Base-by-base conservation (phyloP, 768 basidiomycete genomes). In the Russula griseocarnosa region DNA sequence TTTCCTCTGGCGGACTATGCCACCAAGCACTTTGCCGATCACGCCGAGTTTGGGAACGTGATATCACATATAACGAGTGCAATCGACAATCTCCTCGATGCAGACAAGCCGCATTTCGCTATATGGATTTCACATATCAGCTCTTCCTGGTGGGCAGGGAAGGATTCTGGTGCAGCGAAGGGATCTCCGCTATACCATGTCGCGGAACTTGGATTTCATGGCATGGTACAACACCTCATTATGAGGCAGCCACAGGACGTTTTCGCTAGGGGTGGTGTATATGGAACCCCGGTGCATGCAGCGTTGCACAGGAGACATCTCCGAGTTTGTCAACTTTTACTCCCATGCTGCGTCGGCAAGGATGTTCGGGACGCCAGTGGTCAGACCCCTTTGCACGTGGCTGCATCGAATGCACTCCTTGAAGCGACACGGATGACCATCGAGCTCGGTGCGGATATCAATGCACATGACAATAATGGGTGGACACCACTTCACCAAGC, bases 71-170 rank as follows among this genome's bases (percentile, higher is more conserved):
- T 55, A 18, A 40, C 14, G 3, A 18, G 26, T 26, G 54, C 24
- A n/a, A 26, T 55, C 8, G 54, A 38, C 16, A 3, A 40, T 6
- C 54, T 55, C n/a, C 24, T 55, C n/a, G 36, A 55, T 16, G 16
- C n/a, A 24, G 54, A 40, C 16, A 55, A 40, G 14, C 38, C 54
- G 1, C 54, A 55, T 18, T 55, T 38, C 24, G 13, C 36, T 0
- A 16, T 24, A 26, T 55, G 54, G 54, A 40, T 55, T 24, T 55
- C 54, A 4, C 16, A 55, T 38, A 55, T 55, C n/a, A 55, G 54
- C 9, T 38, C 36, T 24, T 40, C 36, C 24, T 55, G 54, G 54
- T 55, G 54, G 54, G 54, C 36, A 22, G 38, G 20, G 54, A 24
- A 55, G 6, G 3, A 26, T 55, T 40, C 36, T 9, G 54, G 36